A percentile compares a stretch with the other conserved stretches of the same genome.
These are phyloP conservation scores for Danielozyma ontarioensis DNA, from an alignment of 805 yeast genomes.

Conservation along the genomic window DNA sequence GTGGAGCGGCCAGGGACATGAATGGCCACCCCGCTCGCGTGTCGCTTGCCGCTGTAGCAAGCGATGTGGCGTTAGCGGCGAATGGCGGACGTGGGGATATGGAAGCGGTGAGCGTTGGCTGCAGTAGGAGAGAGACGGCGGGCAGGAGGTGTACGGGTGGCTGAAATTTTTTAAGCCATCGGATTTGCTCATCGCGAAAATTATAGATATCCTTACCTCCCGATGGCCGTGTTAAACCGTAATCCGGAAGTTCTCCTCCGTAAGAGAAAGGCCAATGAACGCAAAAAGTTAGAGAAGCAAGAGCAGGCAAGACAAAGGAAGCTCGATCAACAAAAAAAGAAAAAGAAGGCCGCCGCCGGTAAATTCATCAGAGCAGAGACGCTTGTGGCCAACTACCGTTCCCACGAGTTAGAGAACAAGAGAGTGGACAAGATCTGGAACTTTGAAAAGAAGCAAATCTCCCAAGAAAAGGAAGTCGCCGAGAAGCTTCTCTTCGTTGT, in stretches of 20 bases:
- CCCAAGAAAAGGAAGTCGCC: constrained; percentile 17
- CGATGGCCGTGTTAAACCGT: constrained; percentile 49
- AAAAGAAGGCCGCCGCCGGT: constrained; percentile 40
- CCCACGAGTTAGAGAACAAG: constrained; percentile 62
- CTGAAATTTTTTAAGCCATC: too few relatives aligned
- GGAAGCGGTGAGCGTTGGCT: too few relatives aligned
- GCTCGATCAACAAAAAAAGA: constrained; percentile 37
- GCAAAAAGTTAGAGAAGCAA: constrained; percentile 68
- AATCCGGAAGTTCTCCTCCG: constrained; percentile 74
- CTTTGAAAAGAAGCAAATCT: constrained; percentile 34
- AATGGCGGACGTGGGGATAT: too few relatives aligned
- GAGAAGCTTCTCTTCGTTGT: constrained; percentile 56
- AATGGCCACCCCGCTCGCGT: too few relatives aligned
- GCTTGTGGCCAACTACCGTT: constrained; percentile 59
- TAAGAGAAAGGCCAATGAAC: constrained; percentile 75
- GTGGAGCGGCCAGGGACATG: too few relatives aligned
- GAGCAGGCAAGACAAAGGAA: constrained; percentile 52
- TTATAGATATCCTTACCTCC: constrained; percentile 4
- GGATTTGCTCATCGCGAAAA: not conserved
- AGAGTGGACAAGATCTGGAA: constrained; percentile 61
- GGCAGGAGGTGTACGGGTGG: too few relatives aligned
- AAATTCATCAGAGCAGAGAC: constrained; percentile 73
- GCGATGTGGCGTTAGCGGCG: too few relatives aligned
- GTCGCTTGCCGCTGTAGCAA: too few relatives aligned
- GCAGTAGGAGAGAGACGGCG: too few relatives aligned